Conservation (phyloP, 495 filamentous ascomycete genomes). For the Hypoxylon fuscum region DNA sequence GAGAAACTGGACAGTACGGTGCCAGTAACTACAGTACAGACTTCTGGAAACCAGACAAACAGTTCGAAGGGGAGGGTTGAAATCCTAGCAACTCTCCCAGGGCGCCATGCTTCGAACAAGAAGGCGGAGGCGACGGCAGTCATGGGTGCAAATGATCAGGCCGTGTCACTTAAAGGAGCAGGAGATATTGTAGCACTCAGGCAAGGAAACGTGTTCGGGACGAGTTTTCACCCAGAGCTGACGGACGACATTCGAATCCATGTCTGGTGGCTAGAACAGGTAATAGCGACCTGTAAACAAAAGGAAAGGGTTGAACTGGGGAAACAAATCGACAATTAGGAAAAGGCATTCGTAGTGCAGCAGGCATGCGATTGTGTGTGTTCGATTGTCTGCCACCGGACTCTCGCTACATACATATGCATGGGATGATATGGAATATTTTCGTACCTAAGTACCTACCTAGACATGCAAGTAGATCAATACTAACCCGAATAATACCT, state of each 20-base stretch:
- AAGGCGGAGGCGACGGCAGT: constrained; percentile 31
- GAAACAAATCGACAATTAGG: not conserved
- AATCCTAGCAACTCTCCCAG: constrained; percentile 65
- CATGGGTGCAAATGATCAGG: constrained; percentile 11
- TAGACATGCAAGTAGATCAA: not conserved
- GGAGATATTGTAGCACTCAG: constrained; percentile 89
- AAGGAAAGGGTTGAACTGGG: constrained; percentile 4
- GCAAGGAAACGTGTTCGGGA: constrained; percentile 95
- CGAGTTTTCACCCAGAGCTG: constrained; percentile 95
- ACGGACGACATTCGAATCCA: constrained; percentile 91
- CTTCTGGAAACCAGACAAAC: constrained; percentile 17
- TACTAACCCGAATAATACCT: constrained; percentile 47
- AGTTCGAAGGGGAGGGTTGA: constrained; percentile 56
- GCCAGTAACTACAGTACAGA: constrained; percentile 49
- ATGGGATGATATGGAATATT: no score
- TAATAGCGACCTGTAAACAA: constrained; percentile 49
- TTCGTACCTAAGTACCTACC: no score
- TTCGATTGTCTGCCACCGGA: no score
- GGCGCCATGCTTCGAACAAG: constrained; percentile 48
- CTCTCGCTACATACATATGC: not conserved
- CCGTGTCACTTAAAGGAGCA: constrained; percentile 49
- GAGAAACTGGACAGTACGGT: constrained; percentile 8
- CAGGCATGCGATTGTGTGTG: not conserved
- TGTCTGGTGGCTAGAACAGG: constrained; percentile 88
- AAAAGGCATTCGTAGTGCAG: not conserved